Evolutionary conservation across 2,329 filamentous ascomycete species (phyloP).

Genomic region (Cladosporium halotolerans): DNA sequence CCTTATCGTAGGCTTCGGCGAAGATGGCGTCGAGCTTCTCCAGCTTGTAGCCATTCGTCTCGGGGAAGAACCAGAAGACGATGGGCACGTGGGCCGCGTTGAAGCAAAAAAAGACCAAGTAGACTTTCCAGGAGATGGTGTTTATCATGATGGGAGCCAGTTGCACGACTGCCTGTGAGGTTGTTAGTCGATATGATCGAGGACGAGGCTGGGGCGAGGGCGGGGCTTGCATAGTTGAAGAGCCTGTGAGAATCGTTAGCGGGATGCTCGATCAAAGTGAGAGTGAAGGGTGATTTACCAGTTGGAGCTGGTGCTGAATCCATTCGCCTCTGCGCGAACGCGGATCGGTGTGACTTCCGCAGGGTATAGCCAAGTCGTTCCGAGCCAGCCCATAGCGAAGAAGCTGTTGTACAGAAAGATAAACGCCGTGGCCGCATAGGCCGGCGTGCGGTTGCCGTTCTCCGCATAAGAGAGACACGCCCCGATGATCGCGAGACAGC

Average conservation of each 20-base stretch:
- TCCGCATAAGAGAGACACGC: slow-evolving; percentile 12
- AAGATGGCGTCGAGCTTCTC: slow-evolving; percentile 25
- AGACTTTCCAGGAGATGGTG: slow-evolving; percentile 44
- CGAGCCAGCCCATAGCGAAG: slow-evolving; percentile 23
- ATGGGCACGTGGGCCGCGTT: slow-evolving; percentile 15
- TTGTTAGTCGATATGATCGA: not conserved
- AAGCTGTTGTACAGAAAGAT: slow-evolving; percentile 25
- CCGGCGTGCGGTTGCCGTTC: slow-evolving; percentile 15
- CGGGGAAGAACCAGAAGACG: slow-evolving; percentile 18
- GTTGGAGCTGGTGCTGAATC: not conserved
- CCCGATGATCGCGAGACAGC: slow-evolving; percentile 19
- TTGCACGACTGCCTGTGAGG: slow-evolving; percentile 15
- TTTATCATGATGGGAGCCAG: slow-evolving; percentile 43
- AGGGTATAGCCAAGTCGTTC: slow-evolving; percentile 16
- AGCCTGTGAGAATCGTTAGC: not conserved
- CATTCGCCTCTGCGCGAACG: slow-evolving; percentile 23
- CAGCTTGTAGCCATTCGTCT: slow-evolving; percentile 22
- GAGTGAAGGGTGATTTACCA: not conserved
- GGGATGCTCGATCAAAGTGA: not conserved
- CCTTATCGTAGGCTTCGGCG: slow-evolving; percentile 22
- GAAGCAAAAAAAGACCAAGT: slow-evolving; percentile 43
- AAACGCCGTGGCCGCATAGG: slow-evolving; percentile 21
- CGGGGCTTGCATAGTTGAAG: not conserved
- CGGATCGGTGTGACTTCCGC: slow-evolving; percentile 29
- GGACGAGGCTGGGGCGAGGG: not conserved